Evolutionary conservation across 2,329 filamentous ascomycete species (phyloP).

Genomic region (Aphanocladium album): DNA sequence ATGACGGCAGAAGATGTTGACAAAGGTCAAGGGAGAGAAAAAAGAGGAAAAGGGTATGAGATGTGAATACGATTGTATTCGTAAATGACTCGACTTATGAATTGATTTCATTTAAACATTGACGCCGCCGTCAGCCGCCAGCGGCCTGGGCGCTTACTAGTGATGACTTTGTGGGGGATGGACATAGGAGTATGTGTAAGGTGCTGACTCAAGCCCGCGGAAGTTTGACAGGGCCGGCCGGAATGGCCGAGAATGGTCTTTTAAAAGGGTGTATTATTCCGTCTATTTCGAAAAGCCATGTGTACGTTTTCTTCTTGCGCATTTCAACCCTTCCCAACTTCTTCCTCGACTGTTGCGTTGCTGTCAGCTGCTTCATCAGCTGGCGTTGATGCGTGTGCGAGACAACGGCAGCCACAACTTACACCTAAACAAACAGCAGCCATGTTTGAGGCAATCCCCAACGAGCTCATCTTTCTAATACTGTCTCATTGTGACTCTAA

Average conservation of each 20-base stretch:
- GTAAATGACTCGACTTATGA: slow-evolving; percentile 12
- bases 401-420: neutral
- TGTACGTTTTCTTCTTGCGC: too few relatives aligned
- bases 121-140: too few relatives aligned
- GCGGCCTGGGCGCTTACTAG: neutral
- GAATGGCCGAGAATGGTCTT: neutral
- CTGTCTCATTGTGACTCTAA: neutral
- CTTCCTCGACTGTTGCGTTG: neutral
- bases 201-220: neutral
- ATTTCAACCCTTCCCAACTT: neutral
- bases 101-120: neutral
- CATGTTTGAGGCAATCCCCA: neutral
- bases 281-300: neutral
- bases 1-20: neutral
- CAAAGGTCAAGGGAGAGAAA: neutral
- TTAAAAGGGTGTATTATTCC: neutral
- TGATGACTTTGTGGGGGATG: neutral
- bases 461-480: neutral
- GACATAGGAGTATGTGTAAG: neutral
- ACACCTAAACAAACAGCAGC: neutral
- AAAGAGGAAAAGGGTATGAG: neutral
- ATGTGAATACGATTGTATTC: slow-evolving; percentile 12
- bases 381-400: too few relatives aligned
- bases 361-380: neutral
- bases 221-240: neutral